phyloP scores from a whole-genome alignment of 2,329 filamentous ascomycete genomes.

The Pestalotiopsis sp. region DNA sequence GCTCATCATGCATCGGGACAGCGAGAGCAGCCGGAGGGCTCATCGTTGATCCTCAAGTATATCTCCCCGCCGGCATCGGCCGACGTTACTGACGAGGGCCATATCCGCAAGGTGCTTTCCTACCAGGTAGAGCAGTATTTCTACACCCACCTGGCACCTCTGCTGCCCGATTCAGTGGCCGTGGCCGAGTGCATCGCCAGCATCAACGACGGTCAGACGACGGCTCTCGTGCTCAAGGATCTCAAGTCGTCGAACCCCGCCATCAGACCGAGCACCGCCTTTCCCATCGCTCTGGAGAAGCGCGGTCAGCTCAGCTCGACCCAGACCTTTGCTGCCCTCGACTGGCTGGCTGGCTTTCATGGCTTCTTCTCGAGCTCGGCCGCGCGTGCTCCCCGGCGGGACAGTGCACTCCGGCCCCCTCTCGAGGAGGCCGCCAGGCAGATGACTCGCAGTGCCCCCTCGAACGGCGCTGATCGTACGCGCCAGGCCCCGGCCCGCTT shows the following conservation, averaged over 20 bases:
- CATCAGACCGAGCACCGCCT: conserved; percentile 44
- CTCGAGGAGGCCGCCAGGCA: conserved; percentile 51
- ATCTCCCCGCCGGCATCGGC: conserved; percentile 52
- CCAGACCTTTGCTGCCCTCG: conserved; percentile 57
- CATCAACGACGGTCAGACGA: conserved; percentile 26
- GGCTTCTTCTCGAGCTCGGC: conserved; percentile 48
- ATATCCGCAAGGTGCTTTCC: conserved; percentile 66
- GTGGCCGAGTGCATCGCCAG: conserved; percentile 52
- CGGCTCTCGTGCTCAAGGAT: conserved; percentile 21
- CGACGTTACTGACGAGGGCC: conserved; percentile 56
- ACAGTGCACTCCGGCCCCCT: conserved; percentile 51
- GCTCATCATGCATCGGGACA: neutral
- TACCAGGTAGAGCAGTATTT: conserved; percentile 71
- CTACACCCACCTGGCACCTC: conserved; percentile 58
- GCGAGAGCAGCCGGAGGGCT: conserved; percentile 17
- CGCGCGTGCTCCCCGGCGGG: conserved; percentile 17
- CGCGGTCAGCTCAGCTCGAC: conserved; percentile 44
- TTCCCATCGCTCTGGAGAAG: conserved; percentile 60
- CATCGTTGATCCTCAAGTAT: conserved; percentile 59
- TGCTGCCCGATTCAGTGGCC: conserved; percentile 42
- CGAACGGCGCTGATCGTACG: neutral
- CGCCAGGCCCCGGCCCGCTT: neutral
- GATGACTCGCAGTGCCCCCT: conserved; percentile 15
- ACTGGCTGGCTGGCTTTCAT: conserved; percentile 69
- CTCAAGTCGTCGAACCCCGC: conserved; percentile 24